Percentiles rank a stretch among this genome's conserved stretches.
Conservation (phyloP, 352 stramenopile genomes). For the Aphanomyces stellatus region DNA sequence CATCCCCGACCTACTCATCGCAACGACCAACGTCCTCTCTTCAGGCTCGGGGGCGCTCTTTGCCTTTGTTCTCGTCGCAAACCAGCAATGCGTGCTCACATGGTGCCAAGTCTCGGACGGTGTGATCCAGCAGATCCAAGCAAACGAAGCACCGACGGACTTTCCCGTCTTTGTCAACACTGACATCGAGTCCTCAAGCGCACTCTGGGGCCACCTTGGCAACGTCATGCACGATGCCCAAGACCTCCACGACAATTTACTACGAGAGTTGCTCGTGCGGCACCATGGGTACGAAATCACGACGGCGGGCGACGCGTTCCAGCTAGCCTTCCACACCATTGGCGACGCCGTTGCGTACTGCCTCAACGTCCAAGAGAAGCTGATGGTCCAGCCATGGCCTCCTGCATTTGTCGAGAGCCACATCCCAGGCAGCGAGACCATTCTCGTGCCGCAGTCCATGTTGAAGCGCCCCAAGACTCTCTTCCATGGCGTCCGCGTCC, state of each 20-base stretch:
- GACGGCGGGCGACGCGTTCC: slow-evolving; percentile 45
- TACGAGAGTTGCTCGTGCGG: slow-evolving; percentile 29
- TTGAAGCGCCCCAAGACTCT: slow-evolving; percentile 25
- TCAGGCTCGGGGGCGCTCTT: slow-evolving; percentile 1
- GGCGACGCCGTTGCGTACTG: slow-evolving; percentile 51
- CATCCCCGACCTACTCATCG: not conserved
- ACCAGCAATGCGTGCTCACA: not conserved
- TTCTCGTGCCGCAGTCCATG: slow-evolving; percentile 30
- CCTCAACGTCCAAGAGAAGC: slow-evolving; percentile 37
- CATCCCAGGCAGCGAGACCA: slow-evolving; percentile 21
- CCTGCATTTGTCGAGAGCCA: not conserved
- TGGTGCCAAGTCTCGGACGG: slow-evolving; percentile 1
- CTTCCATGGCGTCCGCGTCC: slow-evolving; percentile 57
- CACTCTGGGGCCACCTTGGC: slow-evolving; percentile 34
- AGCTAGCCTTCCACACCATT: slow-evolving; percentile 48
- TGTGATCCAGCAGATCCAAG: slow-evolving; percentile 6
- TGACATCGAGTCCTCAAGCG: slow-evolving; percentile 51
- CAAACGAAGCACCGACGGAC: slow-evolving; percentile 23
- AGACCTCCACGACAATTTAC: slow-evolving; percentile 48
- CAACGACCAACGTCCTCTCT: not conserved
- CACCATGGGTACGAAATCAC: slow-evolving; percentile 53
- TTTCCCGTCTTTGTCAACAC: slow-evolving; percentile 61
- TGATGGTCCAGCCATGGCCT: slow-evolving; percentile 25
- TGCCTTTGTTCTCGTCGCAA: slow-evolving; percentile 11
- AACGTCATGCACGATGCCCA: slow-evolving; percentile 38